Evolutionary conservation across 177 flowering plant genomes (phyloP).

Genomic region (Vitis hybrid): DNA sequence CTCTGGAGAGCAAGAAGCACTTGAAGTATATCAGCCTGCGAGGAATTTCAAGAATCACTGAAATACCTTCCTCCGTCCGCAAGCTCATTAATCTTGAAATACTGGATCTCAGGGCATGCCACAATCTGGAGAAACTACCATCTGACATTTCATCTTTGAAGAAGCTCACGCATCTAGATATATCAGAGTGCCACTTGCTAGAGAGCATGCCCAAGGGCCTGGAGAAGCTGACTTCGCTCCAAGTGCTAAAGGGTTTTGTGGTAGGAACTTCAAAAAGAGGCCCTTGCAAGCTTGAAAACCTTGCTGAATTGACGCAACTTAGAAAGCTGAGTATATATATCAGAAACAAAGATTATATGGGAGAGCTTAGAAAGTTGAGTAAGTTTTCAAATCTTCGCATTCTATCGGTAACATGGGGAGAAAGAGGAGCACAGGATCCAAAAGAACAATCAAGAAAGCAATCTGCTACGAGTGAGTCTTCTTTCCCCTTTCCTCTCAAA

Average conservation of each 20-base stretch:
- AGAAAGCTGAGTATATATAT: conserved; percentile 25
- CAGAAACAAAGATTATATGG: no score
- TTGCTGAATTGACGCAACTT: conserved; percentile 17
- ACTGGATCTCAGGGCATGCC: conserved; percentile 41
- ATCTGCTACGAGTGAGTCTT: no score
- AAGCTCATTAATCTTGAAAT: conserved; percentile 23
- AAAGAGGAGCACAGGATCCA: no score
- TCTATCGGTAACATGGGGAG: conserved; percentile 34
- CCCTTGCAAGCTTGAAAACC: conserved; percentile 15
- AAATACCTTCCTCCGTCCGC: conserved; percentile 24
- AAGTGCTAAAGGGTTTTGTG: conserved; percentile 52
- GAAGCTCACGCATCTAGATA: conserved; percentile 40
- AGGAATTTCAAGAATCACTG: conserved; percentile 37
- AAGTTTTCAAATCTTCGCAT: neutral
- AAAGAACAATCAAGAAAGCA: no score
- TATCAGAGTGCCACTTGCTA: conserved; percentile 43
- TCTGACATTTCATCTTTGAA: conserved; percentile 11
- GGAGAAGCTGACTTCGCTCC: conserved; percentile 19
- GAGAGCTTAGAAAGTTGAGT: neutral
- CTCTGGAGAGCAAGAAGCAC: conserved; percentile 5
- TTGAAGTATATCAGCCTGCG: conserved; percentile 37
- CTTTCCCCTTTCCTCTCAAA: accelerated
- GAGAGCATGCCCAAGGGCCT: conserved; percentile 39
- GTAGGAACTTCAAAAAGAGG: conserved; percentile 6
- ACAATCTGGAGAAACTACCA: conserved; percentile 32